phyloP scores from a whole-genome alignment of 441 rosid genomes.

The Pelargonium australe region DNA sequence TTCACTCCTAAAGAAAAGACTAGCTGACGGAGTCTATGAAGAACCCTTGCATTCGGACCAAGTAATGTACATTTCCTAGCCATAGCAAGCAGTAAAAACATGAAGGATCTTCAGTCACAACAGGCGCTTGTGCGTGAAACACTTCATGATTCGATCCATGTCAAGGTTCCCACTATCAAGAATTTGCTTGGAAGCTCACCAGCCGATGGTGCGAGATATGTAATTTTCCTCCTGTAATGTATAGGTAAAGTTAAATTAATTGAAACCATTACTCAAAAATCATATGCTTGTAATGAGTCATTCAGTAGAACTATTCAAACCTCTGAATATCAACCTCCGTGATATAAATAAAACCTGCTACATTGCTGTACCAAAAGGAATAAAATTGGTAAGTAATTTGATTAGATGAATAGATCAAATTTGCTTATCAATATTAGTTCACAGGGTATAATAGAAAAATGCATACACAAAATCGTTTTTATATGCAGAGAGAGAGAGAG shows the following conservation, averaged over 20 bases:
- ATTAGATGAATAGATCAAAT: too few relatives aligned
- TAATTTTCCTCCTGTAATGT: slow-evolving; percentile 52
- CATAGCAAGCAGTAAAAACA: not conserved
- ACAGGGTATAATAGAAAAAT: too few relatives aligned
- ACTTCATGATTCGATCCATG: slow-evolving; percentile 75
- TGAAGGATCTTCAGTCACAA: not conserved
- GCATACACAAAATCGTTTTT: too few relatives aligned
- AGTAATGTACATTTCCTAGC: not conserved
- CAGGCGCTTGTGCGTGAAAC: not conserved
- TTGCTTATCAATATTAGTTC: too few relatives aligned
- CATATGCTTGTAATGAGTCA: not conserved
- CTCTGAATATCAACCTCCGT: slow-evolving; percentile 22
- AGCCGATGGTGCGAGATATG: slow-evolving; percentile 62
- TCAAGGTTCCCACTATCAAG: slow-evolving; percentile 61
- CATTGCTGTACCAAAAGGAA: slow-evolving; percentile 11
- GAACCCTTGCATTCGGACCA: not conserved
- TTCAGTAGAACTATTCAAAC: not conserved
- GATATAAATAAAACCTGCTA: slow-evolving; percentile 21
- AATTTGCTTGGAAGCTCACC: slow-evolving; percentile 65
- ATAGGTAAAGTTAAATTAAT: not conserved
- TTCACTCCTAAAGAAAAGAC: too few relatives aligned
- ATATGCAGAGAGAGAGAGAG: too few relatives aligned
- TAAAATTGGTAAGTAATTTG: not conserved
- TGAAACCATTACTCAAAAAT: not conserved
- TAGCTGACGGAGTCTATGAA: too few relatives aligned